Conservation (phyloP, 2,329 filamentous ascomycete genomes). For the Colletotrichum ledebouriae region DNA sequence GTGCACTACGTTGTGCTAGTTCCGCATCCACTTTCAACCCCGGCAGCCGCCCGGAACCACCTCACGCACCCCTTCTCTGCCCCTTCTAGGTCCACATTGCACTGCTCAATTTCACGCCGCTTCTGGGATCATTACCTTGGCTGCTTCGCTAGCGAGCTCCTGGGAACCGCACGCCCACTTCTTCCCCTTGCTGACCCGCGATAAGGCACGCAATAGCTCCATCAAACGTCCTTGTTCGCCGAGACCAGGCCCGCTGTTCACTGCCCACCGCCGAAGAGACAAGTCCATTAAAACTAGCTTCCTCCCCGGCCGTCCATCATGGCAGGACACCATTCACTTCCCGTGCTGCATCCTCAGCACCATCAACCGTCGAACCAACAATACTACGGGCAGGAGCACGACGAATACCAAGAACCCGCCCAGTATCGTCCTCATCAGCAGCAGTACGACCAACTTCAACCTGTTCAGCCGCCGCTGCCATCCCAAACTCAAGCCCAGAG, state of each 20-base stretch:
- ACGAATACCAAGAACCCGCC: constrained; percentile 41
- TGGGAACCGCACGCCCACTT: constrained; percentile 39
- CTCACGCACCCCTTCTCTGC: constrained; percentile 36
- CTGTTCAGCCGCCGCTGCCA: constrained; percentile 44
- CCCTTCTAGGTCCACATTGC: constrained; percentile 36
- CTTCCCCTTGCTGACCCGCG: constrained; percentile 42
- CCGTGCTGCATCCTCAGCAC: constrained; percentile 45
- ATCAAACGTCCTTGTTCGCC: constrained; percentile 39
- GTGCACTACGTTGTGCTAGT: constrained; percentile 31
- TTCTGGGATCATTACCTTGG: constrained; percentile 40
- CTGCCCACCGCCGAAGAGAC: constrained; percentile 42
- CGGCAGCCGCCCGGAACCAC: constrained; percentile 33
- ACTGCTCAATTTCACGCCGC: constrained; percentile 34
- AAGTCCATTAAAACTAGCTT: constrained; percentile 51
- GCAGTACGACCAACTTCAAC: constrained; percentile 44
- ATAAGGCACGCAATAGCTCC: constrained; percentile 43
- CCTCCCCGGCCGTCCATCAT: constrained; percentile 51
- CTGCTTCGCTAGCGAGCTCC: constrained; percentile 38
- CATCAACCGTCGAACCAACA: constrained; percentile 44
- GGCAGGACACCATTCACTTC: constrained; percentile 47
- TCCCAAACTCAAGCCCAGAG: constrained; percentile 33
- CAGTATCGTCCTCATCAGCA: constrained; percentile 43
- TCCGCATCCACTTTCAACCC: constrained; percentile 37
- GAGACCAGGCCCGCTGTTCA: constrained; percentile 35
- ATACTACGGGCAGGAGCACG: constrained; percentile 45